Conservation (phyloP, 768 basidiomycete genomes). For the Tylopilus rubrobrunneus region DNA sequence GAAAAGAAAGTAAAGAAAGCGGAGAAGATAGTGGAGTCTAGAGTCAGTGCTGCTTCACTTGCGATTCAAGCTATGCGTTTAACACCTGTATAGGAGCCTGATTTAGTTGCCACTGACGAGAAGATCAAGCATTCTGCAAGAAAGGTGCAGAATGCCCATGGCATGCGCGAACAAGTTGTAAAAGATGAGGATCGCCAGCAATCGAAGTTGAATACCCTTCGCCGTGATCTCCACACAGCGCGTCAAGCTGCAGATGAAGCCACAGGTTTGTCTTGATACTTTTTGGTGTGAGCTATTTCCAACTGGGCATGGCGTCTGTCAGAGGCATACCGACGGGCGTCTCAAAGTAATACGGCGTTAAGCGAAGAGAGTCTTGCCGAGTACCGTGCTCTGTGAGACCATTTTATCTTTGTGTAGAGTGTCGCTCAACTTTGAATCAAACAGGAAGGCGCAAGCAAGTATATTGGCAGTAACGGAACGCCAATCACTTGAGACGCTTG, state of each 20-base stretch:
- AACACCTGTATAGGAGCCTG: slow-evolving; percentile 61
- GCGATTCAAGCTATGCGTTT: not conserved
- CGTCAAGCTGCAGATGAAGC: slow-evolving; percentile 70
- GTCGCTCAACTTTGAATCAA: slow-evolving; percentile 3
- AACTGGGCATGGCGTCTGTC: slow-evolving; percentile 7
- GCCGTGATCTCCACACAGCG: slow-evolving; percentile 64
- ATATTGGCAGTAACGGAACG: slow-evolving; percentile 83
- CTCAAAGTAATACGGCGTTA: slow-evolving; percentile 72
- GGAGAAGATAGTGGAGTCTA: slow-evolving; percentile 83
- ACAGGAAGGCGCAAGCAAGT: slow-evolving; percentile 76
- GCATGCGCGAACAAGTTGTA: slow-evolving; percentile 57
- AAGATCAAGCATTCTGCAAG: slow-evolving; percentile 84
- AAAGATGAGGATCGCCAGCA: slow-evolving; percentile 54
- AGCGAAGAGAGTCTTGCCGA: slow-evolving; percentile 83
- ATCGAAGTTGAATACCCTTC: slow-evolving; percentile 50
- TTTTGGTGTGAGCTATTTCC: not conserved
- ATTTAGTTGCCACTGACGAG: slow-evolving; percentile 77
- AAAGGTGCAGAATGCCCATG: slow-evolving; percentile 68
- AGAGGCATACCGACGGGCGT: slow-evolving; percentile 75
- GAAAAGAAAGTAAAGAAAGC: slow-evolving; percentile 88
- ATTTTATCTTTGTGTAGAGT: not conserved
- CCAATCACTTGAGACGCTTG: slow-evolving; percentile 75
- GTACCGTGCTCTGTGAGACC: slow-evolving; percentile 43
- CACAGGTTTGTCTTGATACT: slow-evolving; percentile 50
- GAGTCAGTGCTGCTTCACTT: slow-evolving; percentile 44